Percentiles rank a stretch among this genome's conserved stretches.
These are phyloP conservation scores for Pythium rishiriense DNA, from an alignment of 352 stramenopile genomes.

Conservation along the genomic window DNA sequence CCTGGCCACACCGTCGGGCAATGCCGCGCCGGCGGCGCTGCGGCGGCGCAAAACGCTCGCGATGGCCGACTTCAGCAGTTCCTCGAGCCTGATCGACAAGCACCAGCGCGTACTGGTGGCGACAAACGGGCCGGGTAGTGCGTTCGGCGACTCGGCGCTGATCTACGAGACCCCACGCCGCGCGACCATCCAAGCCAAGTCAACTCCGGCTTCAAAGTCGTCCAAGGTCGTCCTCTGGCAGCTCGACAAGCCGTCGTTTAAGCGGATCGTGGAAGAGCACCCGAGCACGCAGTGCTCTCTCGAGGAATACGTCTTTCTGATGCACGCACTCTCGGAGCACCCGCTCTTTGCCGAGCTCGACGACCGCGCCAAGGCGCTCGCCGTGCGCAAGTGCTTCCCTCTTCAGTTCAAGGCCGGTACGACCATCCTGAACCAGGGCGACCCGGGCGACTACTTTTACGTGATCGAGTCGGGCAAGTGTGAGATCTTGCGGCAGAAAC, in stretches of 20 bases:
- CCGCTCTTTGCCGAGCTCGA: constrained; percentile 77
- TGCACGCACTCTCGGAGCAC: constrained; percentile 66
- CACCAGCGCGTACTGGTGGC: constrained; percentile 76
- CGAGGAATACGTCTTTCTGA: constrained; percentile 74
- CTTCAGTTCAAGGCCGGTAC: constrained; percentile 58
- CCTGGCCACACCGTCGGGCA: background rate
- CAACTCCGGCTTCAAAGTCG: background rate
- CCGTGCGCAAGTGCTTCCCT: constrained; percentile 84
- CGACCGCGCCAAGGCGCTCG: constrained; percentile 71
- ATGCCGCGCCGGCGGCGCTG: constrained; percentile 27
- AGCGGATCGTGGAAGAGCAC: constrained; percentile 53
- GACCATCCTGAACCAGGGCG: constrained; percentile 73
- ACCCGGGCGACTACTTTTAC: constrained; percentile 88
- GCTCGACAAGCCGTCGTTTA: constrained; percentile 70
- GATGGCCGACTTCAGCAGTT: constrained; percentile 68
- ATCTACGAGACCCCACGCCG: constrained; percentile 85
- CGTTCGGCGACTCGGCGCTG: constrained; percentile 81
- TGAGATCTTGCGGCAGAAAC: constrained; percentile 72
- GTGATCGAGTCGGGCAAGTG: constrained; percentile 76
- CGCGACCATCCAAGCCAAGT: constrained; percentile 57
- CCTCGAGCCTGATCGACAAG: constrained; percentile 53
- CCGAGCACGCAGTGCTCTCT: constrained; percentile 77
- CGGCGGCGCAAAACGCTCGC: constrained; percentile 70
- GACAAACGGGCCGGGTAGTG: constrained; percentile 74
- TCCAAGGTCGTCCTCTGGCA: constrained; percentile 67